phyloP scores from a whole-genome alignment of 2,329 filamentous ascomycete species.

The Ophiosphaerella herpotricha region DNA sequence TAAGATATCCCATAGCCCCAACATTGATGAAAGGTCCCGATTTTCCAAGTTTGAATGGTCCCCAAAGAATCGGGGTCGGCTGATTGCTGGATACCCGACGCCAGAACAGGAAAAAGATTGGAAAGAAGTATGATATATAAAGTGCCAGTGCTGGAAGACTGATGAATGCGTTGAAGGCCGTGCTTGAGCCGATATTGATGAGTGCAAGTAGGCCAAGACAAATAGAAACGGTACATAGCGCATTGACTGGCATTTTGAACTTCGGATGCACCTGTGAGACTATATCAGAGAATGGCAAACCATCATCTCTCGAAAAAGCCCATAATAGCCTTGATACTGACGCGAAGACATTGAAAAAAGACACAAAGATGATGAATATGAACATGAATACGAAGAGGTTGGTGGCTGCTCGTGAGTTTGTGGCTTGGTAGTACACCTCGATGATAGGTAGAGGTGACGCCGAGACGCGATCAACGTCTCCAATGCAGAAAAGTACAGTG shows the following conservation, averaged over 20 bases:
- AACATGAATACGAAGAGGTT: slow-evolving; percentile 45
- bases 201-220: slow-evolving; percentile 36
- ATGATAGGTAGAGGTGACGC: slow-evolving; percentile 49
- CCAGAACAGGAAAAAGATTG: slow-evolving; percentile 30
- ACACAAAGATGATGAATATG: slow-evolving; percentile 41
- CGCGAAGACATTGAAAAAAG: slow-evolving; percentile 49
- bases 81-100: slow-evolving; percentile 13
- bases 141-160: slow-evolving; percentile 36
- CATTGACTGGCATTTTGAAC: slow-evolving; percentile 7
- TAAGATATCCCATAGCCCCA: slow-evolving; percentile 25
- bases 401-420: slow-evolving; percentile 41
- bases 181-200: slow-evolving; percentile 34
- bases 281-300: slow-evolving; percentile 41
- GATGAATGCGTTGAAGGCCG: slow-evolving; percentile 37
- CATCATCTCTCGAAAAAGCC: slow-evolving; percentile 54
- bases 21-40: slow-evolving; percentile 27
- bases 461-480: slow-evolving; percentile 47
- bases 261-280: slow-evolving; percentile 29
- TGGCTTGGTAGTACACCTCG: slow-evolving; percentile 50
- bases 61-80: slow-evolving; percentile 18
- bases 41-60: slow-evolving; percentile 27
- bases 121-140: slow-evolving; percentile 37
- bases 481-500: slow-evolving; percentile 52
- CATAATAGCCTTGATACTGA: slow-evolving; percentile 55
- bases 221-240: slow-evolving; percentile 12